Evolutionary conservation across 1,284 basidiomycete species (phyloP).

Genomic region (Leccinum griseonigrum): DNA sequence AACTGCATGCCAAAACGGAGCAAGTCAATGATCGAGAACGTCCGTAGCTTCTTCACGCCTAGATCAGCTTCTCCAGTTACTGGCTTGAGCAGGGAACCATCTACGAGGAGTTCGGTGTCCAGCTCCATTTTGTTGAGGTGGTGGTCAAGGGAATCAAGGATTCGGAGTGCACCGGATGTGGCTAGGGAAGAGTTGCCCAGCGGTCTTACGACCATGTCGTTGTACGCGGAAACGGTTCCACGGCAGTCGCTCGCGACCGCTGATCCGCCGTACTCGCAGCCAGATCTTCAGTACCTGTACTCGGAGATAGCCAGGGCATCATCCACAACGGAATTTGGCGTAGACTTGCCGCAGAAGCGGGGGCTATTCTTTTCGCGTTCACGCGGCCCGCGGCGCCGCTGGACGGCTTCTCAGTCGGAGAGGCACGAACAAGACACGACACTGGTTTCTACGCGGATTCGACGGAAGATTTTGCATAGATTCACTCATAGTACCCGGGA

Average conservation of each 20-base stretch:
- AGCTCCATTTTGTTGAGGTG: slow-evolving; percentile 41
- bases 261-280: slow-evolving; percentile 32
- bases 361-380: slow-evolving; percentile 10
- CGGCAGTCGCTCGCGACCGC: slow-evolving; percentile 14
- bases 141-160: slow-evolving; percentile 46
- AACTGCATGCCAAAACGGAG: slow-evolving; percentile 41
- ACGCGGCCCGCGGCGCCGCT: slow-evolving; percentile 19
- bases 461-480: slow-evolving; percentile 35
- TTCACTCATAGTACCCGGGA: slow-evolving; percentile 19
- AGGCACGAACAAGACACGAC: slow-evolving; percentile 16
- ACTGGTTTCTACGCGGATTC: slow-evolving; percentile 19
- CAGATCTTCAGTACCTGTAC: slow-evolving; percentile 28
- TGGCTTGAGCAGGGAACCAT: slow-evolving; percentile 26
- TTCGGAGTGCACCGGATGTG: slow-evolving; percentile 48
- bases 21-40: slow-evolving; percentile 49
- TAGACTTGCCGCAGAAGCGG: slow-evolving; percentile 13
- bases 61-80: slow-evolving; percentile 34
- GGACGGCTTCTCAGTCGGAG: slow-evolving; percentile 17
- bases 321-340: slow-evolving; percentile 23
- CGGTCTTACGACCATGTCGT: slow-evolving; percentile 26
- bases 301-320: slow-evolving; percentile 14
- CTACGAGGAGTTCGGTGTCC: slow-evolving; percentile 28
- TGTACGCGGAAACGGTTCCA: slow-evolving; percentile 14
- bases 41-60: slow-evolving; percentile 41
- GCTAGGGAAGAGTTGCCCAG: slow-evolving; percentile 30